Base-by-base conservation (phyloP, 208 protist genomes). In the Crithidia sp. region DNA sequence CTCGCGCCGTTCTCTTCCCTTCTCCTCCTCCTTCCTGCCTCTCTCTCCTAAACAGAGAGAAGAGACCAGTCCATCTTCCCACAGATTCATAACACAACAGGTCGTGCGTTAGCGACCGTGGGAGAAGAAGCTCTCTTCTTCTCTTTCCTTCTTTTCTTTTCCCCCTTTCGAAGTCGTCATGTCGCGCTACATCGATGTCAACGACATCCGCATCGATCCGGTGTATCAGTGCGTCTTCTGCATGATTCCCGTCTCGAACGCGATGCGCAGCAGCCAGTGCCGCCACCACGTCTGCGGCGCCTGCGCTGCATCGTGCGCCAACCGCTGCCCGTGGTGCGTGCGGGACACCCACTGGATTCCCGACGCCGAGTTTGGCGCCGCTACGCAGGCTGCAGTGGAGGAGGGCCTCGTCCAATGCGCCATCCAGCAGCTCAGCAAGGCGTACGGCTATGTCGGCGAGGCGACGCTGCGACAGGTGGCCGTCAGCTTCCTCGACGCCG, bases 211-310 rank as follows among this genome's bases (percentile, higher is more conserved):
- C 39, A 45, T 63, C 7, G 47, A 57, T 54, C 56, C 53, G 57
- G 57, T 40, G 37, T 72, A 64, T 47, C 47, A 47, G 8, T 72
- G 67, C 56, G 67, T 62, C 36, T 65, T 47, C n/a, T 64, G 56
- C 56, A 50, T 49, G 67, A 66, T 36, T n/a, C 58, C 68, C 14
- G 68, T 59, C 5, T 40, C 43, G 7, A 59, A 58, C n/a, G 59
- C 68, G 5, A 40, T 66, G 68, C 39, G 39, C 4, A 54, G 49
- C 40, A 28, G 6, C 9, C 5, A 50, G 45, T 74, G 58, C 59
- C 17, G 39, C 2, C 62, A 66, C 39, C 59, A 44, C 58, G 7
- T 47, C 58, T 64, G 50, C 39, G 39, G n/a, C 17, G 28, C 37
- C 41, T 74, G 68, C 39, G 28, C 58, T 14, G 7, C 37, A n/a